Percentiles rank a stretch among this genome's conserved stretches.
Evolutionary conservation across 1,284 basidiomycete species (phyloP).

Genomic region (Caloboletus firmus): DNA sequence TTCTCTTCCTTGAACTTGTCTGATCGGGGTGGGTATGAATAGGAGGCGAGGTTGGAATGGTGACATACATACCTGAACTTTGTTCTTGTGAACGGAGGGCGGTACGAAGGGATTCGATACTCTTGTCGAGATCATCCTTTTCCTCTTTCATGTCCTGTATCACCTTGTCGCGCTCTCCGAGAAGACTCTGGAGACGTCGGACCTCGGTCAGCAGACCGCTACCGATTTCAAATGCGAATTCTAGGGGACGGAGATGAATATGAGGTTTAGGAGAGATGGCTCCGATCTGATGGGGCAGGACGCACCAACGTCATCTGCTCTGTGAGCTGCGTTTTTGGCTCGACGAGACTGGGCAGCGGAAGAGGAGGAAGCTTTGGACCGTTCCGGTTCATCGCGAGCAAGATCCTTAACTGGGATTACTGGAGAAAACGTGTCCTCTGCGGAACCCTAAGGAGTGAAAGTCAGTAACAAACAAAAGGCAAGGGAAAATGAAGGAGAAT

Average conservation of each 20-base stretch:
- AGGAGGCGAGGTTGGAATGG: not conserved
- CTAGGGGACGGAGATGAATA: slow-evolving; percentile 42
- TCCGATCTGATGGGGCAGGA: slow-evolving; percentile 1
- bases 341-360: slow-evolving; percentile 76
- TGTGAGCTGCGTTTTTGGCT: slow-evolving; percentile 82
- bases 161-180: slow-evolving; percentile 86
- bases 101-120: slow-evolving; percentile 66
- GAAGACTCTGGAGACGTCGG: slow-evolving; percentile 80
- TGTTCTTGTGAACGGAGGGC: slow-evolving; percentile 77
- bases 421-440: slow-evolving; percentile 42
- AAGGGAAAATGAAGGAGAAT: not conserved
- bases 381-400: slow-evolving; percentile 44
- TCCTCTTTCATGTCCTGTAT: slow-evolving; percentile 87
- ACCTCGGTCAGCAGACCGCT: slow-evolving; percentile 89
- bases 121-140: slow-evolving; percentile 79
- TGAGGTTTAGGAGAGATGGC: slow-evolving; percentile 12
- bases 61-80: slow-evolving; percentile 59
- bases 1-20: slow-evolving; percentile 96
- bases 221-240: slow-evolving; percentile 96
- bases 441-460: slow-evolving; percentile 35
- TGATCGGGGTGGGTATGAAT: slow-evolving; percentile 21
- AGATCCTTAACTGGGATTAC: slow-evolving; percentile 38
- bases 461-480: slow-evolving; percentile 12
- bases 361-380: slow-evolving; percentile 44
- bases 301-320: slow-evolving; percentile 81